Base-by-base conservation (phyloP, 345 rosid species). In the Mercurialis annua region DNA sequence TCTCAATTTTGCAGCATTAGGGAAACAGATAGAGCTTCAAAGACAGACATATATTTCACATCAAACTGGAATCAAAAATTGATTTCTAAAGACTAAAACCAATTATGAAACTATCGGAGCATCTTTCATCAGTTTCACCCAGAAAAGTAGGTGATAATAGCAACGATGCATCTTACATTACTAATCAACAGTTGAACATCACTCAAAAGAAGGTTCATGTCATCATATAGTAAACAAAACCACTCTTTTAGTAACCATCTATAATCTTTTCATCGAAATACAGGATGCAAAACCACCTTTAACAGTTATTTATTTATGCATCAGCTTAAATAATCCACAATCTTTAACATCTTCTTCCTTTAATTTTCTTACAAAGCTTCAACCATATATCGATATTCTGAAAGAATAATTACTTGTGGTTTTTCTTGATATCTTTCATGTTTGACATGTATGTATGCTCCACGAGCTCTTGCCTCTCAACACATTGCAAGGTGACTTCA, bases 401-500 rank as follows among this genome's bases (percentile, higher is more conserved):
- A 68, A 50, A 16, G 72, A 71, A 62, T 40, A 40, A 49, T 73
- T 81, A 94, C 97, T 87, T 94, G 86, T 91, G 99, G 69, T 89
- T 91, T 82, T 83, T 89, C 87, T 86, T 91, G 76, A 94, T 78
- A 6, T 91, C 96, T 59, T 87, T 75, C 78, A 91, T 64, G 73
- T 78, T 82, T n/a, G 96, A 81, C 67, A 89, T 76, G 53, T 75
- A 71, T 4, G 99, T 94, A 73, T 91, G 98, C 81, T 89, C 99
- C 51, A 94, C 93, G 51, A 91, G 99, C 81, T 91, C 87, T 52
- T 89, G 87, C 74, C 98, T 87, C 64, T 89, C 97, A 55, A 94
- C 98, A 76, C 98, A 89, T 34, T 91, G 98, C 51, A 94, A 84
- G 54, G 89, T 89, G 63, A 94, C 97, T 84, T 94, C 99, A 68